phyloP scores from a whole-genome alignment of 2,329 filamentous ascomycete species.

The Sclerotinia sclerotiorum region DNA sequence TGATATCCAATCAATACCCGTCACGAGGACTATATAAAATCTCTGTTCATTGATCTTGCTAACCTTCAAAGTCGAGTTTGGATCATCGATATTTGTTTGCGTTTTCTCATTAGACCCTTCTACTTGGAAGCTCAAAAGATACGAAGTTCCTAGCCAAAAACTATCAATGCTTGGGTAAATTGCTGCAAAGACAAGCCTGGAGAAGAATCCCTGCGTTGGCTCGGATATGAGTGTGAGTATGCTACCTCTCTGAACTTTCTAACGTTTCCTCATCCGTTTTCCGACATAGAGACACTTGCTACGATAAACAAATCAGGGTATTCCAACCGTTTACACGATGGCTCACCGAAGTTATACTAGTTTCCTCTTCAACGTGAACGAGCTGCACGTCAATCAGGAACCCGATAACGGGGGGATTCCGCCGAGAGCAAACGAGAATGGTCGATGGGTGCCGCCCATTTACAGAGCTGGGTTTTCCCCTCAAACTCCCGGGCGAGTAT shows the following conservation, averaged over 20 bases:
- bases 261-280: background rate
- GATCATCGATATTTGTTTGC: background rate
- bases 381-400: constrained; percentile 43
- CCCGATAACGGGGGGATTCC: constrained; percentile 25
- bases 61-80: constrained; percentile 16
- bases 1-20: constrained; percentile 29
- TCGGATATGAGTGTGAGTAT: constrained; percentile 4
- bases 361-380: constrained; percentile 44
- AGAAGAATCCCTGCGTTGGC: background rate
- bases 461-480: constrained; percentile 26
- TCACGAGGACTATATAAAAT: constrained; percentile 29
- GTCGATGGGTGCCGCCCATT: constrained; percentile 33
- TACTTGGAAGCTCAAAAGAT: background rate
- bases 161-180: background rate
- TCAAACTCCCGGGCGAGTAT: constrained; percentile 30
- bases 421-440: constrained; percentile 24
- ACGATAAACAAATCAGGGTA: background rate
- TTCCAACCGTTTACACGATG: background rate
- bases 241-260: background rate
- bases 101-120: background rate
- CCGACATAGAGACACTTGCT: background rate
- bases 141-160: background rate
- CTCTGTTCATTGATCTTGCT: constrained; percentile 21
- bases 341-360: constrained; percentile 28
- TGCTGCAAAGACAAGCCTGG: background rate